Base-by-base conservation (phyloP, 495 filamentous ascomycete genomes). In the Penicillium turbatum region DNA sequence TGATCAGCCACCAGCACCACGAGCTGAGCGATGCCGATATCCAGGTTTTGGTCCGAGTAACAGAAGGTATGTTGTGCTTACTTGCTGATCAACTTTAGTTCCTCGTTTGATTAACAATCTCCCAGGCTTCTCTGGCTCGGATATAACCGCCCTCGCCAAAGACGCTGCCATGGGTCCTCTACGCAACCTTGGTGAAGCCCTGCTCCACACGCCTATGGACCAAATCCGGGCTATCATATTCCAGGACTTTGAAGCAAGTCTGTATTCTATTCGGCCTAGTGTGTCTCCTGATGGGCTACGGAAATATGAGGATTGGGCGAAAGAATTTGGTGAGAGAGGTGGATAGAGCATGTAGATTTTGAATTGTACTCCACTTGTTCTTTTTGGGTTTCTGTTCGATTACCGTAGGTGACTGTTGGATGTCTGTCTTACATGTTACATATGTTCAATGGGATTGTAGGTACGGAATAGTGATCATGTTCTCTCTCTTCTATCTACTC, bases 121-220 rank as follows among this genome's bases (percentile, higher is more conserved):
- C 19, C 1, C 61, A 97, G 93, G 92, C 44, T 99, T 95, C 75
- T 95, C 90, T 32, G 95, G 93, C 53, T 96, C 90, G 3, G 93
- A 99, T 66, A 96, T 99, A 49, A 99, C 93, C 9, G 93, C 93
- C 6, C 74, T 99, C 21, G 95, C 93, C 8, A 99, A 99, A 70
- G 93, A 99, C 65, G 93, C 93, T 9, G 93, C 93, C 21, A 99
- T 99, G 93, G 95, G 93, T 0, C 93, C 95, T 8, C 79, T 99
- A 12, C 85, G 95, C 16, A 91, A 88, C 50, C 77, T 99, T 2
- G 93, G 93, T 17, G 95, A 97, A 65, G 87, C 88, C 15, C 75
- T 99, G 35, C 77, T 99, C 21, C 82, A 88, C 56, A 97, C 92
- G 73, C 86, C 86, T 4, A 93, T 90, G 82, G 93, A 97, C 53